Base-by-base conservation (phyloP, 441 rosid species). In the Jatropha multifida region DNA sequence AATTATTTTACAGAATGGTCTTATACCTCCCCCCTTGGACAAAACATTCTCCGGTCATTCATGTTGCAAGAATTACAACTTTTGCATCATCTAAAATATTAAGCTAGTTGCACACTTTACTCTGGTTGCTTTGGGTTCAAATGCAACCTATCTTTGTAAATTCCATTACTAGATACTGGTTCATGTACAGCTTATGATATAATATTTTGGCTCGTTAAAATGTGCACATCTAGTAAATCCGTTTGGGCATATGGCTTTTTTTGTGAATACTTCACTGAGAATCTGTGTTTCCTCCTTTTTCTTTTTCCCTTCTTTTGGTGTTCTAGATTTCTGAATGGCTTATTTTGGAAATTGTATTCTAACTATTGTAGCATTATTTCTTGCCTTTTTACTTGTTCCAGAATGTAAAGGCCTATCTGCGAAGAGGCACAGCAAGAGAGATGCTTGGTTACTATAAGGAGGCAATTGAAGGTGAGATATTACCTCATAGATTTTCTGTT, bases 351-450 rank as follows among this genome's bases (percentile, higher is more conserved):
- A 11, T 14, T 20, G 18, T 56, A 51, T 65, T 42, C 7, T 64
- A 44, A 3, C 49, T 58, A 2, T 38, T 46, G 14, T 56, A 40
- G 42, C 61, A 59, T 46, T 26, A 38, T 48, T 42, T 66, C 52
- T 18, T 71, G 40, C 42, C 23, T 80, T 73, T 14, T 68, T 70
- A 20, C 76, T 42, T 64, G 23, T 72, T 71, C 26, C 89, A 94
- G 97, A 91, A 91, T 69, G 91, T 93, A 54, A 96, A 96, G 85
- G 93, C 99, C 61, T 93, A 90, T 84, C 81, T 96, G 69, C 85
- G 98, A 68, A 90, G 99, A 89, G 99, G 96, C 81, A 96, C 98
- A 27, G 97, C 99, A 18, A 85, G 97, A 81, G 99, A 96, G 81
- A 92, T 89, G 96, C 86, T 92, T 64, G 85, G 96, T 74, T 86